Evolutionary conservation across 1,139 yeast species (phyloP).

Genomic region (Hyphopichia burtonii): DNA sequence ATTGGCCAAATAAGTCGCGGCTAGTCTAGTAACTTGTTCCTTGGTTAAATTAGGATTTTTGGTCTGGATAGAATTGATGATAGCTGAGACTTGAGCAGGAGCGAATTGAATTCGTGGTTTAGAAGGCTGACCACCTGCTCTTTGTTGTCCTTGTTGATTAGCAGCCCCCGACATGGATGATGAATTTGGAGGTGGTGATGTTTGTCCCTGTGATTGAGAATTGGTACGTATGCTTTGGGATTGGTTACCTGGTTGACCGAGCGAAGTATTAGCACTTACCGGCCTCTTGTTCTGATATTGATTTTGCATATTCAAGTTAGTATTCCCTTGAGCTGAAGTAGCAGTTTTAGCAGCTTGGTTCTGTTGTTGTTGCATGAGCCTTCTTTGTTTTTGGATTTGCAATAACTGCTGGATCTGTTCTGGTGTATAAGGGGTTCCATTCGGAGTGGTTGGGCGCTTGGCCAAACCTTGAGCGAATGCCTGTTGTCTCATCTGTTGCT

Average conservation of each 20-base stretch:
- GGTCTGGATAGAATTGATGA: slow-evolving; percentile 65
- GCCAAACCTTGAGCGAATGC: slow-evolving; percentile 7
- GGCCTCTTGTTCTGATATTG: slow-evolving; percentile 1
- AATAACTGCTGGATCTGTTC: slow-evolving; percentile 56
- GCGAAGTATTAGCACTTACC: background rate
- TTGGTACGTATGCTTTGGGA: background rate
- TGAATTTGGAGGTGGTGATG: slow-evolving; percentile 2
- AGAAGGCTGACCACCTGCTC: slow-evolving; percentile 9
- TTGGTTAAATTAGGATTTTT: slow-evolving; percentile 69
- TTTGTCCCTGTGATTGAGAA: background rate
- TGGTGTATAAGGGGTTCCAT: slow-evolving; percentile 53
- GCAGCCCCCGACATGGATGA: slow-evolving; percentile 3
- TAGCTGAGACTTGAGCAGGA: slow-evolving; percentile 66
- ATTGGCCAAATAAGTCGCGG: slow-evolving; percentile 67
- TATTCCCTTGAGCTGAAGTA: slow-evolving; percentile 8
- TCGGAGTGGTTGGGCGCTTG: slow-evolving; percentile 46
- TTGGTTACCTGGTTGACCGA: slow-evolving; percentile 5
- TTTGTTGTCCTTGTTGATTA: background rate
- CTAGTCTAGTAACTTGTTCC: slow-evolving; percentile 71
- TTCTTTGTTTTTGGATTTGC: slow-evolving; percentile 52
- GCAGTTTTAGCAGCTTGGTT: slow-evolving; percentile 14
- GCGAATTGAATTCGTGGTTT: slow-evolving; percentile 49
- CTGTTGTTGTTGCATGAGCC: slow-evolving; percentile 46
- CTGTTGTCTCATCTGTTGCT: slow-evolving; percentile 21
- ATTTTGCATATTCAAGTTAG: slow-evolving; percentile 4